Evolutionary conservation across 2,329 filamentous ascomycete genomes (phyloP).

Genomic region (Gaeumannomyces tritici): DNA sequence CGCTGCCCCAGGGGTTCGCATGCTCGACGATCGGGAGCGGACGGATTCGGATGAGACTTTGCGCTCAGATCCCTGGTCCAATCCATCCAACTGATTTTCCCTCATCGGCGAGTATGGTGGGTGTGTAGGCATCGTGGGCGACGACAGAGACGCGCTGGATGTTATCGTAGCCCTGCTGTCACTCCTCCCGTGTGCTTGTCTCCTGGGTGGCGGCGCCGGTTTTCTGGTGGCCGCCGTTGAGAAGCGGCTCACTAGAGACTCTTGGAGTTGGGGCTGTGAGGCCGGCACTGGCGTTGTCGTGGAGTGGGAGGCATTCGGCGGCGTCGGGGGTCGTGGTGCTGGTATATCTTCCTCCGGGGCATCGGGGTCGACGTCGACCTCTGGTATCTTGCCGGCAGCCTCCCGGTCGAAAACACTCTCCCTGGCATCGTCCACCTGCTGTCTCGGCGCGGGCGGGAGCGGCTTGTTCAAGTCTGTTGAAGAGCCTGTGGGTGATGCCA

Average conservation of each 20-base stretch:
- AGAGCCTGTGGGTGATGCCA: conserved; percentile 12
- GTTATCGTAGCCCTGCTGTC: conserved; percentile 28
- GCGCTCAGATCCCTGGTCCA: conserved; percentile 13
- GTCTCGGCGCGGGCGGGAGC: conserved; percentile 34
- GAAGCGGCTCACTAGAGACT: background rate
- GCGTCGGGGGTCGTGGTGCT: conserved; percentile 26
- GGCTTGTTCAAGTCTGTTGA: conserved; percentile 51
- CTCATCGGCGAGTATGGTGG: background rate
- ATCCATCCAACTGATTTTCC: background rate
- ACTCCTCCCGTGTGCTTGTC: conserved; percentile 34
- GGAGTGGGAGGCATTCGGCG: conserved; percentile 24
- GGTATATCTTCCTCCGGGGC: conserved; percentile 17
- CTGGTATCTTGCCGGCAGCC: conserved; percentile 40
- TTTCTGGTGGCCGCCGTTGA: conserved; percentile 12
- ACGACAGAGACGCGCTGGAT: conserved; percentile 2
- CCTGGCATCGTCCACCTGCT: conserved; percentile 36
- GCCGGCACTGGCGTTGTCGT: conserved; percentile 13
- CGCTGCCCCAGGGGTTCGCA: conserved; percentile 18
- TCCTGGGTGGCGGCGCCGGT: conserved; percentile 36
- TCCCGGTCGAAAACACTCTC: conserved; percentile 46
- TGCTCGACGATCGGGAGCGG: conserved; percentile 34
- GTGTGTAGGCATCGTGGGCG: background rate
- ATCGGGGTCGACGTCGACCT: conserved; percentile 20
- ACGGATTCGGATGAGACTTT: conserved; percentile 42
- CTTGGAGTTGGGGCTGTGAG: conserved; percentile 7